Base-by-base conservation (phyloP, 129 eudicot genomes). In the carrot (Daucus carota) region DNA sequence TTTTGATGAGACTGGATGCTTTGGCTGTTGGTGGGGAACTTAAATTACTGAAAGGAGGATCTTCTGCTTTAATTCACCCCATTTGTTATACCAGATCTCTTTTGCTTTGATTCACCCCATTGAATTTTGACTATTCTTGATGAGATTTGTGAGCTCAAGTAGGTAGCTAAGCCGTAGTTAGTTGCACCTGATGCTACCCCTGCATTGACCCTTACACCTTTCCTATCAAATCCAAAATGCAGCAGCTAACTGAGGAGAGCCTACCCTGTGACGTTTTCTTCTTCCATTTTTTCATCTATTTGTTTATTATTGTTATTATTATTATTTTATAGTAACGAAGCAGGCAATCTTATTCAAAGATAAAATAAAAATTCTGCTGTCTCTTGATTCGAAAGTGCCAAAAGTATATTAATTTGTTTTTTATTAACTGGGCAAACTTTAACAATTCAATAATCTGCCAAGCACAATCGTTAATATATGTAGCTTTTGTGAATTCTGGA, bases 31-130 rank as follows among this genome's bases (percentile, higher is more conserved):
- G 92, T 17, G 98, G 98, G 77, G 86, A 93, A 47, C 83, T 84
- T 83, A 95, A 96, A 79, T 76, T 90, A n/a, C 65, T 93, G 79
- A 96, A 93, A 75, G 98, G 98, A 36, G 83, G 98, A 80, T 76
- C 90, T 34, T 76, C 83, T 62, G 95, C 98, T 14, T 79, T 90
- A 73, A 46, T 93, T 71, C 96, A 90, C 76, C 96, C 96, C 6
- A 28, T 84, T n/a, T 9, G 98, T 83, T 15, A 93, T 90, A 96
- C 81, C 82, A 74, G 86, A 94, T 18, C 66, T 93, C 52, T 93
- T 93, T 73, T 36, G 40, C 40, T 36, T 36, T 5, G 5, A 36
- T 5, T 36, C 40, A 36, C 3, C 40, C 40, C 40, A 36, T 36
- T 36, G 40, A 5, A n/a, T n/a, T n/a, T n/a, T n/a, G 63, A 90